Conservation (phyloP, 192 early-diverging fungal genomes). For the Umbelopsis isabellina region DNA sequence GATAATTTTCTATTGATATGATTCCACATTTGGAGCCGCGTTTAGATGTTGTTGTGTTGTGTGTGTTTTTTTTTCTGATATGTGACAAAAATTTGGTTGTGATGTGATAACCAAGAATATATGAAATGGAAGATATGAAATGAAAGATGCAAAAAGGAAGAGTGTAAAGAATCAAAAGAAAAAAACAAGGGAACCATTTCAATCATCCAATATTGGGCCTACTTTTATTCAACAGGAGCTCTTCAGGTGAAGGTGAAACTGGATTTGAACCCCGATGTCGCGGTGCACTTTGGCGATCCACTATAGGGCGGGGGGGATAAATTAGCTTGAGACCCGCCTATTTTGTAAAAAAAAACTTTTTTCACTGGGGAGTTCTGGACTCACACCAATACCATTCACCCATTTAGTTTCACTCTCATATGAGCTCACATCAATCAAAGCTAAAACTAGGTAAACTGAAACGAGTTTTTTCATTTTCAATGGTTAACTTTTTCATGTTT, state of each 20-base stretch:
- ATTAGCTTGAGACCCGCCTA: constrained; percentile 15
- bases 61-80: background rate
- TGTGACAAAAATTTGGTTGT: too few species aligned
- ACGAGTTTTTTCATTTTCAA: too few species aligned
- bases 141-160: background rate
- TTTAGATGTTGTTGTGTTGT: background rate
- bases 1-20: constrained; percentile 2
- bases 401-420: background rate
- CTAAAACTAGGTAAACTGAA: too few species aligned
- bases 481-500: too few species aligned
- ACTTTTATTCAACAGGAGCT: background rate
- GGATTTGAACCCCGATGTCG: background rate
- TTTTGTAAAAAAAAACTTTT: background rate
- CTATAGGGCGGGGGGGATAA: constrained; percentile 17
- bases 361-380: constrained; percentile 2
- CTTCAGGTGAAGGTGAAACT: constrained; percentile 23
- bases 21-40: background rate
- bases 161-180: background rate
- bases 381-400: background rate
- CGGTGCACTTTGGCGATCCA: constrained; percentile 22
- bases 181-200: constrained; percentile 1
- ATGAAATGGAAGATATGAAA: too few species aligned
- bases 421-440: too few species aligned
- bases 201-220: background rate
- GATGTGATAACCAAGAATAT: too few species aligned